Evolutionary conservation across 495 filamentous ascomycete species (phyloP).

Genomic region (Neurospora discreta): DNA sequence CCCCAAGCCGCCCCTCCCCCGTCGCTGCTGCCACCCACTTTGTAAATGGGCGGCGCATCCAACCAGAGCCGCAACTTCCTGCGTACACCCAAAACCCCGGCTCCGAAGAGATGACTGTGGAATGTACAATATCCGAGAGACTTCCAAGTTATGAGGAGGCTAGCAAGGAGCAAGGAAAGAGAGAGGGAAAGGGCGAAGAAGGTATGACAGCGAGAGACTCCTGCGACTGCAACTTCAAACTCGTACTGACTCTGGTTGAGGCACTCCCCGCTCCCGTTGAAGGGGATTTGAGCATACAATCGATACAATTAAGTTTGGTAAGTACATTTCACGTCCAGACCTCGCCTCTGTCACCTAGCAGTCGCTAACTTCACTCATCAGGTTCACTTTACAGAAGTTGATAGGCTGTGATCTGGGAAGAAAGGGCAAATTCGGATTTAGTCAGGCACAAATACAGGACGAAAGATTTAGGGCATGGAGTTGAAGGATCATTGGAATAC

Average conservation of each 20-base stretch:
- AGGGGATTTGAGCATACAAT: neutral
- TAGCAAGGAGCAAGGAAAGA: neutral
- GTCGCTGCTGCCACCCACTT: neutral
- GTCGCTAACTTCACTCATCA: neutral
- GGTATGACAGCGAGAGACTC: neutral
- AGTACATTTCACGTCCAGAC: too few species aligned
- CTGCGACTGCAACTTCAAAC: accelerated
- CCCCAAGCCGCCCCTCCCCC: neutral
- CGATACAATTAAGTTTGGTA: neutral
- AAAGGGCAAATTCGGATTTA: too few species aligned
- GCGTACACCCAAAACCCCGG: neutral
- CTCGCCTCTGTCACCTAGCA: neutral
- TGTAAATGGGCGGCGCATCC: neutral
- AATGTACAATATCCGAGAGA: neutral
- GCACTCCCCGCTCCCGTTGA: neutral
- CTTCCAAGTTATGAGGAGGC: neutral
- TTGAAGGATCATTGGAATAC: neutral
- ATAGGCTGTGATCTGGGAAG: too few species aligned
- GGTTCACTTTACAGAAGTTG: too few species aligned
- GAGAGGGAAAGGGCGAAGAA: neutral
- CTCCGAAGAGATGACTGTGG: neutral
- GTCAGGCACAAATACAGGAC: too few species aligned
- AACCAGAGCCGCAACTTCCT: neutral
- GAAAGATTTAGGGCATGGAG: neutral
- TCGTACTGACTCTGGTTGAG: neutral